Evolutionary conservation across 139 green algal genomes (phyloP), one percentile per base, ranked within the genome.

Genomic region (Tetraselmis chui): DNA sequence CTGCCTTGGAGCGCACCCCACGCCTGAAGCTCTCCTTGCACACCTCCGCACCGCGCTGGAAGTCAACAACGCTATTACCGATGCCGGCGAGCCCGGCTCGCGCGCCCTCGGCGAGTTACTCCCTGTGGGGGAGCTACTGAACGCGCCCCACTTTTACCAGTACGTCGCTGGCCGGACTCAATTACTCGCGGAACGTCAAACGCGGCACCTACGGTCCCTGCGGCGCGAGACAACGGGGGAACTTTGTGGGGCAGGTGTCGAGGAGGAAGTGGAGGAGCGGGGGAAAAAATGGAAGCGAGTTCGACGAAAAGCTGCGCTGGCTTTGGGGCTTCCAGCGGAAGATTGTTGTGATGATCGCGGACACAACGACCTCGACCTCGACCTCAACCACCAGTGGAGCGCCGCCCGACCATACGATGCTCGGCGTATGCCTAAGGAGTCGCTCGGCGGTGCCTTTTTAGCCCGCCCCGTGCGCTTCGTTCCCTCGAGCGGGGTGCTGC

Each of bases 1-100:
- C 29, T 81, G 29, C 29, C 25, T 86, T 23, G 84, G 85, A 18
- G 45, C 45, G 45, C 45, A 67, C 11, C 45, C 45, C 45, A 25
- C 11, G 45, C 45, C 45, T 5, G 45, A 67, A 5, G 45, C 45
- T 25, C 45, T 67, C 11, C 45, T 67, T 5, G 45, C 45, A 18
- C 45, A 67, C 18, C 45, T 67, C 11, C 45, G 45, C 45, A 18
- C 45, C 45, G 45, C 45, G 45, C 45, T 67, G 11, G 45, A 5
- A 18, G 11, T 67, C 45, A 67, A 67, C 18, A 18, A 67, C 11
- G 5, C 45, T 5, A 5, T 67, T 18, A 18, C 45, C 5, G 45
- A 5, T 67, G 45, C 11, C 45, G 45, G 18, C 45, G 45, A 18
- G 5, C 45, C 45, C 45, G 45, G 45, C 45, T 5, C 45, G 45